Base-by-base conservation (phyloP, 768 basidiomycete genomes). In the Cantharellus cinnabarinus region DNA sequence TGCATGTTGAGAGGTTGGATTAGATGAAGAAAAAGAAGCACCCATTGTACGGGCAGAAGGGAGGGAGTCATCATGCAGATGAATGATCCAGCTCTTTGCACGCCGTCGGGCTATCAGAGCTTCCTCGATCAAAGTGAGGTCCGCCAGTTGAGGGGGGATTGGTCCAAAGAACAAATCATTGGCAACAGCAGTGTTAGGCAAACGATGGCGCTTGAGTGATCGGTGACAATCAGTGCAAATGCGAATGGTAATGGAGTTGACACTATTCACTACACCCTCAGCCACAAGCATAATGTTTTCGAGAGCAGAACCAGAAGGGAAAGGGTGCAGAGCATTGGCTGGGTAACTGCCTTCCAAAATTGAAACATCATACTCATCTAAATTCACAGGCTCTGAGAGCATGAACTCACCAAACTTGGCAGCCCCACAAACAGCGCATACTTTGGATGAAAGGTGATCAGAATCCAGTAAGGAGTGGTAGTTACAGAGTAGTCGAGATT, bases 241-340 rank as follows among this genome's bases (percentile, higher is more conserved):
- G 7, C 34, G 14, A 5, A 51, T 14, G 14, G 38, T 1, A 7
- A n/a, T 10, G 44, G 10, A 14, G 14, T n/a, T 34, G 35, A 10
- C 35, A 14, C n/a, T n/a, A 39, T 14, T 7, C 14, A 57, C 14
- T 10, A 57, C 34, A 35, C 56, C 56, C 10, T 10, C 56, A 50
- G 56, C 38, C 7, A 50, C 56, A 57, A 57, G 7, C 56, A 57
- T 10, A 10, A 57, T 41, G n/a, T 51, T 41, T 76, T 74, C 34
- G 14, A 54, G 35, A 10, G 29, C 29, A 10, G 44, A 1, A 1
- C 10, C 1, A 29, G 10, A 10, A 48, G 44, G 44, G 44, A 48
- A 48, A 10, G 44, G 44, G 44, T 48, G 44, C 29, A 29, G 29
- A 29, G 10, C 10, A 48, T 29, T 29, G 20, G 20, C 1, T 29